Conservation (phyloP, 2,329 filamentous ascomycete genomes). For the Eutypella sp. region DNA sequence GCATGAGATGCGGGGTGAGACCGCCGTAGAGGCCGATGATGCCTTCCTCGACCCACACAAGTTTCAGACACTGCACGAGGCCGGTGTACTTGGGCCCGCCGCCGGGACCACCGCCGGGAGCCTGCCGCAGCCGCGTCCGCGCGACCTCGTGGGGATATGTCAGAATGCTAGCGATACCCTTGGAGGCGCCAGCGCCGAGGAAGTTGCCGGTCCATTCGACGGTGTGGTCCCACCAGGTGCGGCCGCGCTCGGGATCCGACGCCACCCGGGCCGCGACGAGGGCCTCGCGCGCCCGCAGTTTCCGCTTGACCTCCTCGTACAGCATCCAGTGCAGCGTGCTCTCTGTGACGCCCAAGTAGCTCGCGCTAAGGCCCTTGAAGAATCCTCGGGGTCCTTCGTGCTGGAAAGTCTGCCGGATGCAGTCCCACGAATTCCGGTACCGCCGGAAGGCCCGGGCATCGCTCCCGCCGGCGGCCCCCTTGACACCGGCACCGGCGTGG, state of each 20-base stretch:
- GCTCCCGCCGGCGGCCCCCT: constrained; percentile 29
- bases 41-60: constrained; percentile 85
- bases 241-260: constrained; percentile 58
- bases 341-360: constrained; percentile 86
- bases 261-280: constrained; percentile 46
- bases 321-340: constrained; percentile 90
- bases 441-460: constrained; percentile 50
- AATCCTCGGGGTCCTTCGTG: constrained; percentile 77
- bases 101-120: constrained; percentile 64
- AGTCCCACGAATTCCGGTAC: constrained; percentile 87
- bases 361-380: constrained; percentile 87
- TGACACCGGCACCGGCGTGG: not conserved
- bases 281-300: constrained; percentile 61
- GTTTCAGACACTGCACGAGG: constrained; percentile 79
- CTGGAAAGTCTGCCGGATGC: constrained; percentile 73
- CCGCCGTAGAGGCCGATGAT: constrained; percentile 83
- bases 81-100: constrained; percentile 82
- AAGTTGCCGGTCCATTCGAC: constrained; percentile 76
- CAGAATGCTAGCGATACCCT: constrained; percentile 75
- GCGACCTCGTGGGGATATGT: constrained; percentile 94
- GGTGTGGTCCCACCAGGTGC: constrained; percentile 67
- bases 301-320: constrained; percentile 86
- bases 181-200: constrained; percentile 74
- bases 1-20: constrained; percentile 83
- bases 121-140: constrained; percentile 78